Conservation (phyloP, 805 yeast species). For the Lachancea mirantina region DNA sequence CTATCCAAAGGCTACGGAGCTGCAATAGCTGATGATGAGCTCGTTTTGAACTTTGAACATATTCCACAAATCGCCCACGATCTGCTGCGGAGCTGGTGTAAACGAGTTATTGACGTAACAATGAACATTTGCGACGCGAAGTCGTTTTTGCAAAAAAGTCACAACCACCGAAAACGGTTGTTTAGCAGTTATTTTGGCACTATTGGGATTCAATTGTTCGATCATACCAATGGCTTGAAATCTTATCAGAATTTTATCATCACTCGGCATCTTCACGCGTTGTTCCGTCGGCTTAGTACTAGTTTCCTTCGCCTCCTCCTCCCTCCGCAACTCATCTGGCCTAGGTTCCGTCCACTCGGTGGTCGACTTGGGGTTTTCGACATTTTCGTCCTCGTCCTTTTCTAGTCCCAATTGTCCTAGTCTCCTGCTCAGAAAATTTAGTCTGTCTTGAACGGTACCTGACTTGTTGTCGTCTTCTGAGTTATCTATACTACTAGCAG, state of each 20-base stretch:
- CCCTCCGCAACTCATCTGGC: conserved; percentile 1
- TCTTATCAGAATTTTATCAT: conserved; percentile 22
- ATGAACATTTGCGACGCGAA: conserved; percentile 21
- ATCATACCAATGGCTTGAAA: conserved; percentile 30
- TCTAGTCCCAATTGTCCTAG: conserved; percentile 24
- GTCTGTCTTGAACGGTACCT: conserved; percentile 16
- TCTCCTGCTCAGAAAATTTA: conserved; percentile 23
- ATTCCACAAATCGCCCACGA: conserved; percentile 27
- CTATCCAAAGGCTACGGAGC: conserved; percentile 30
- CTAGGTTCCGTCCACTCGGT: no score
- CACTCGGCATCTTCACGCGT: not conserved
- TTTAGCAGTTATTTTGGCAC: conserved; percentile 22
- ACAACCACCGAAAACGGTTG: conserved; percentile 25
- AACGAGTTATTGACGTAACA: conserved; percentile 33
- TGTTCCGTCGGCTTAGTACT: conserved; percentile 6
- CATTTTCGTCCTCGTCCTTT: conserved; percentile 10
- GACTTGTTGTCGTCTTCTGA: not conserved
- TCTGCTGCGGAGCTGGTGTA: conserved; percentile 32
- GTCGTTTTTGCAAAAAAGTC: conserved; percentile 16
- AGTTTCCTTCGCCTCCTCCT: conserved; percentile 2
- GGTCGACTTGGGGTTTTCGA: conserved; percentile 2
- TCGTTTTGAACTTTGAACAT: conserved; percentile 29
- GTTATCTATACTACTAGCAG: conserved; percentile 7
- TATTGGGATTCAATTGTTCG: conserved; percentile 20
- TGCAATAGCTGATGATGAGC: conserved; percentile 31